Base-by-base conservation (phyloP, 179 eudicot species). In the Carnegiea gigantea region DNA sequence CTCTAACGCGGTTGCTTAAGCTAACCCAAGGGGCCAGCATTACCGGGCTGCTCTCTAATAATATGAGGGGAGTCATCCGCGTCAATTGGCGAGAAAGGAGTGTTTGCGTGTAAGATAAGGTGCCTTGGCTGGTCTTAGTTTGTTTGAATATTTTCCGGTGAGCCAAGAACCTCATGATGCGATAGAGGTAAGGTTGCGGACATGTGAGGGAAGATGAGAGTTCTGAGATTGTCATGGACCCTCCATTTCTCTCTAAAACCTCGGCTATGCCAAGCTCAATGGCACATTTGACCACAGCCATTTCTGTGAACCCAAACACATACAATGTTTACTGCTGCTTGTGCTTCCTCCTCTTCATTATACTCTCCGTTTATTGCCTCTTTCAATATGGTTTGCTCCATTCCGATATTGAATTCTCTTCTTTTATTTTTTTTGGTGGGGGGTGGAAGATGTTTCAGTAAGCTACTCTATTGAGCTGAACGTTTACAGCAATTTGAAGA, bases 1-100 rank as follows among this genome's bases (percentile, higher is more conserved):
- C 75, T 33, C 72, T 26, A 4, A 89, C 89, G 0, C 92, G 87
- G 10, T 72, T 51, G 75, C 91, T 91, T 10, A 94, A 84, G 10
- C n/a, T 74, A 4, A 88, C 92, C 95, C 95, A 92, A 2, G 97
- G 90, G 0, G 84, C 88, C 2, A 94, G 84, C 97, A 93, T 90
- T 33, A 73, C 83, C 0, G 90, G 89, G 67, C 84, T 89, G 81
- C 85, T 83, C 84, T 90, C 91, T 0, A 92, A 62, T 70, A 89
- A 3, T 49, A 94, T 15, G 0, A 91, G 46, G 15, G 87, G 75
- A 6, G 89, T 90, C 95, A 92, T 75, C 79, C 84, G 89, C 75
- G 51, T 20, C 9, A 94, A 83, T 23, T 86, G 87, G 7, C 90
- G 91, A 6, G 98, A 94, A 21, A 94, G 87, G 6, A 93, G 85